Conservation (phyloP, 2,329 filamentous ascomycete species). For the Talaromyces sp. region DNA sequence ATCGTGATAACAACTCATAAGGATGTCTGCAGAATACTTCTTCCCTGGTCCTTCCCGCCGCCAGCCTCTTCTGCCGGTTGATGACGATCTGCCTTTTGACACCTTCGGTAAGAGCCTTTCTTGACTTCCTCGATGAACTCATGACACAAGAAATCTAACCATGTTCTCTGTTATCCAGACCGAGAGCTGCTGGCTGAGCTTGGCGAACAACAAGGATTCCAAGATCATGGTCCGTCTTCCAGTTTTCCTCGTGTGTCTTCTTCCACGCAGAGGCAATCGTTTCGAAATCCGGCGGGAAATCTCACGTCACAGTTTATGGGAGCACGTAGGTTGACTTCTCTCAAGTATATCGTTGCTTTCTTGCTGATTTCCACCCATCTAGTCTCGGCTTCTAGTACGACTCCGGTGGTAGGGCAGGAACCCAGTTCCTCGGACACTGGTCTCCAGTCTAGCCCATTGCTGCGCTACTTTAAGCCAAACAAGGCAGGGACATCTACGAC, state of each 20-base stretch:
- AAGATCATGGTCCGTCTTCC: neutral
- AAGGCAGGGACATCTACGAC: neutral
- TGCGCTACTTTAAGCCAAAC: constrained; percentile 18
- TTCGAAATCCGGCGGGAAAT: neutral
- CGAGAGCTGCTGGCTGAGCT: constrained; percentile 32
- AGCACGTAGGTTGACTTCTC: neutral
- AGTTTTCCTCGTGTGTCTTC: neutral
- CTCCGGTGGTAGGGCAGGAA: constrained; percentile 14
- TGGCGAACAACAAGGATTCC: constrained; percentile 11
- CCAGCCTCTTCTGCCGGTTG: constrained; percentile 6
- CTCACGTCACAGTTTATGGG: neutral
- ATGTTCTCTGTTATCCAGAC: constrained; percentile 18
- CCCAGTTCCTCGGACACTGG: constrained; percentile 25
- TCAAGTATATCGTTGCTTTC: neutral
- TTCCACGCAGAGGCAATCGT: neutral
- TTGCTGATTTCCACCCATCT: neutral
- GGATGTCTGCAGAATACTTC: neutral
- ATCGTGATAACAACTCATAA: neutral
- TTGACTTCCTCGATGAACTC: neutral
- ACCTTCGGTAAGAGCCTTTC: constrained; percentile 40
- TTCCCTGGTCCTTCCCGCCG: neutral
- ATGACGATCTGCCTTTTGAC: constrained; percentile 37
- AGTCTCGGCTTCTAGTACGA: constrained; percentile 2
- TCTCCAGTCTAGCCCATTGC: constrained; percentile 26
- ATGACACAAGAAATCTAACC: neutral